A percentile compares a stretch with the other conserved stretches of the same genome.
phyloP scores from a whole-genome alignment of 306 rosid species.

The Ormosia emarginata region DNA sequence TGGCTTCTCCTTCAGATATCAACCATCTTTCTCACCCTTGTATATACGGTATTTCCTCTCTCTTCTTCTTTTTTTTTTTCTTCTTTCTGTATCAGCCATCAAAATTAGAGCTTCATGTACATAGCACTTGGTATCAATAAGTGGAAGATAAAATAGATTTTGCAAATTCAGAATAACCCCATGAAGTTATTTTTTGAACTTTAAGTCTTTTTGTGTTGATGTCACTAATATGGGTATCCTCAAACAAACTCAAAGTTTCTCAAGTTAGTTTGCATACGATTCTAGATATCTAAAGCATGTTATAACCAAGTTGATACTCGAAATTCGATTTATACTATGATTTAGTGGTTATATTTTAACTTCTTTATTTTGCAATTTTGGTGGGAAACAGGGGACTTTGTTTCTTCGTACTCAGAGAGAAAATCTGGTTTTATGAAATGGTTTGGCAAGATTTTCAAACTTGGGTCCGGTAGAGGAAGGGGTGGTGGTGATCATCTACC shows the following conservation, averaged over 20 bases:
- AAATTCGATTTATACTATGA: neutral
- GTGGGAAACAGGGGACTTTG: slow-evolving; percentile 67
- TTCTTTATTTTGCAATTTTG: neutral
- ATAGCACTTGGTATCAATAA: neutral
- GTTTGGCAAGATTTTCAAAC: slow-evolving; percentile 69
- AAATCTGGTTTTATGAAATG: slow-evolving; percentile 86
- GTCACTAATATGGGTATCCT: neutral
- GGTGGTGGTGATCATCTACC: slow-evolving; percentile 37
- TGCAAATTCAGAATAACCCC: neutral
- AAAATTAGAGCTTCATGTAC: neutral
- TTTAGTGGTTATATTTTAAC: neutral
- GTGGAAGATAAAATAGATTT: neutral
- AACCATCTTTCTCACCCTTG: slow-evolving; percentile 77
- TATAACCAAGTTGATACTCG: neutral
- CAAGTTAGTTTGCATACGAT: neutral
- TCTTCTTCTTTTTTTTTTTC: neutral
- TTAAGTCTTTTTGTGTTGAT: neutral
- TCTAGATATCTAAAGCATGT: neutral
- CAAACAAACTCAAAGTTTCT: neutral
- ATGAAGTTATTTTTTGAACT: slow-evolving; percentile 4
- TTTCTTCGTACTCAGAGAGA: slow-evolving; percentile 66
- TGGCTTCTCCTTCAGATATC: slow-evolving; percentile 62
- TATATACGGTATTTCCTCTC: slow-evolving; percentile 58
- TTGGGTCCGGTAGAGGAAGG: slow-evolving; percentile 48
- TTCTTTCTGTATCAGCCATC: neutral